phyloP scores from a whole-genome alignment of 371 early-diverging fungal species.

The Rhizomucor pusillus region DNA sequence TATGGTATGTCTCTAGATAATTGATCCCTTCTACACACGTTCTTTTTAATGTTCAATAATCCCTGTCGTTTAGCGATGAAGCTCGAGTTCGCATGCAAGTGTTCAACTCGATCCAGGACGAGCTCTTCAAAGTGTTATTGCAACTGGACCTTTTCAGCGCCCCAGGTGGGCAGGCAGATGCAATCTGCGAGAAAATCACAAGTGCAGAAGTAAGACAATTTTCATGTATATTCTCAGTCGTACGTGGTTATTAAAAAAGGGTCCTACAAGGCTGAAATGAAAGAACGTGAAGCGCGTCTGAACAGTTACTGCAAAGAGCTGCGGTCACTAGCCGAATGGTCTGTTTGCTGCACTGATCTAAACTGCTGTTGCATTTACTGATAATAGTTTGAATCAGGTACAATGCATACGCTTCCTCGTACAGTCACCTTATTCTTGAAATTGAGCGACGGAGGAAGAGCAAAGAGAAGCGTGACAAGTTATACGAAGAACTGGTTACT shows the following conservation, averaged over 20 bases:
- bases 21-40: no score
- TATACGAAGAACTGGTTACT: conserved; percentile 22
- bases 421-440: conserved; percentile 35
- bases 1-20: conserved; percentile 15
- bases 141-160: conserved; percentile 30
- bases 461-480: conserved; percentile 24
- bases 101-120: conserved; percentile 24
- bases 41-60: background rate
- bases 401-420: conserved; percentile 33
- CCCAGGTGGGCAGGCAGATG: conserved; percentile 27
- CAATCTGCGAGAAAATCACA: conserved; percentile 31
- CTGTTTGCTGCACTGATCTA: background rate
- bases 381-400: no score
- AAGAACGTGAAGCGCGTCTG: conserved; percentile 28
- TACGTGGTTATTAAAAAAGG: background rate
- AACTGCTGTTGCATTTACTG: no score
- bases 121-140: conserved; percentile 25
- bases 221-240: background rate
- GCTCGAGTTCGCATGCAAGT: conserved; percentile 25
- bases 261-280: conserved; percentile 20
- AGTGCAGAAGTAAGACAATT: conserved; percentile 19
- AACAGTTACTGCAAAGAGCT: conserved; percentile 36
- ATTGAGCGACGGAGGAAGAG: conserved; percentile 36
- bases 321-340: conserved; percentile 30
- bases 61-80: conserved; percentile 39